Percentiles rank a stretch among this genome's conserved stretches.
Conservation (phyloP, 305 asterid species). For the Galium porrigens region DNA sequence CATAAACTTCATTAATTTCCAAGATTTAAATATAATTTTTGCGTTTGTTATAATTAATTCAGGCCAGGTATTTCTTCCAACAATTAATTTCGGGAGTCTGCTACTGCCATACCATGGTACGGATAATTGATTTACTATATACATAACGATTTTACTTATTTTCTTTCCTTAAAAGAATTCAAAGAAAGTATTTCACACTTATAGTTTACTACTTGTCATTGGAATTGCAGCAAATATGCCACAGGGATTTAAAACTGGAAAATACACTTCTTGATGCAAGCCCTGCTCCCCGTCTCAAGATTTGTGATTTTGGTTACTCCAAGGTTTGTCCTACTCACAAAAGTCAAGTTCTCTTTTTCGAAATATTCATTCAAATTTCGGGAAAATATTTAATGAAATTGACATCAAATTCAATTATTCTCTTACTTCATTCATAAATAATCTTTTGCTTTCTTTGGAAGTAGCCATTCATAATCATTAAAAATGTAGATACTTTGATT, state of each 20-base stretch:
- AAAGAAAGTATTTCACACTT: not conserved
- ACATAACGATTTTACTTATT: not conserved
- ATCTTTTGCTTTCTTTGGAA: too few species aligned
- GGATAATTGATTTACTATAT: not conserved
- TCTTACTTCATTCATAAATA: not conserved
- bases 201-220: too few species aligned
- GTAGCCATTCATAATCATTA: too few species aligned
- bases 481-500: not conserved
- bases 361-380: too few species aligned
- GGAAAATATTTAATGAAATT: too few species aligned
- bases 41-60: not conserved
- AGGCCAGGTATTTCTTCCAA: conserved; percentile 82
- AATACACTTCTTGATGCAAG: conserved; percentile 69
- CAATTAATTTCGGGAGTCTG: conserved; percentile 66
- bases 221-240: conserved; percentile 68
- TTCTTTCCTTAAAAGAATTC: too few species aligned
- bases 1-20: not conserved
- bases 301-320: conserved; percentile 62
- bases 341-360: not conserved
- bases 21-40: not conserved
- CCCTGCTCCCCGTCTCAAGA: conserved; percentile 71
- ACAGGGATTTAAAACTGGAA: conserved; percentile 79
- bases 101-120: conserved; percentile 71
- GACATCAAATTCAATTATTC: too few species aligned
- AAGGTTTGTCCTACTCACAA: conserved; percentile 22